Base-by-base conservation (phyloP, 441 rosid genomes). In the Corymbia citriodora region DNA sequence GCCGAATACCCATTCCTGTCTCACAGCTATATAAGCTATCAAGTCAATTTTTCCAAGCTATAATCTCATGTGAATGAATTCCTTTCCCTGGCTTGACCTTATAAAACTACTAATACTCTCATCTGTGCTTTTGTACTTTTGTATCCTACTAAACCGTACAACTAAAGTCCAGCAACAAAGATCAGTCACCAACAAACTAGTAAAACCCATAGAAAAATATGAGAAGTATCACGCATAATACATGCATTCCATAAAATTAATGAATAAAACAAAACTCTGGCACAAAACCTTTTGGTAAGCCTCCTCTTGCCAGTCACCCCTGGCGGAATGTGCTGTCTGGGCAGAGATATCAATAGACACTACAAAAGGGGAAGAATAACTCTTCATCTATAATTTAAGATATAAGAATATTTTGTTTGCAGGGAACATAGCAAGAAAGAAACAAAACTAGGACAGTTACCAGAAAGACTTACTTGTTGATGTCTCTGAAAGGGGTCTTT, bases 291-390 rank as follows among this genome's bases (percentile, higher is more conserved):
- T 96, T 90, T 96, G 97, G 90, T 90, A 95, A 91, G 93, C 93
- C 93, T 98, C 98, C 93, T 98, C 99, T 94, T 95, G 99, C 99
- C 96, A 96, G 91, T 98, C 99, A 91, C 91, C 95, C 68, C 95
- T 97, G 91, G 93, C 95, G 89, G 94, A 93, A 89, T 91, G 95
- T 88, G 96, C 97, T 10, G 96, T 93, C 95, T 96, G 96, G 72
- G 95, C 95, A 50, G 98, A 94, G 57, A 97, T 95, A 94, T 96
- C 99, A 72, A 96, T 92, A 72, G 98, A 94, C 89, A 98, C 99
- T 98, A 93, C 93, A 92, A 93, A 90, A 53, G 63, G 19, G 48
- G 86, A 87, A 70, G 87, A 55, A 92, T 70, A 90, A 55, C 91
- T 13, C 54, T 88, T 55, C 89, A 72, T 54, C 81, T 61, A 85